Conservation (phyloP, 305 asterid genomes). For the Solanum hybrid region DNA sequence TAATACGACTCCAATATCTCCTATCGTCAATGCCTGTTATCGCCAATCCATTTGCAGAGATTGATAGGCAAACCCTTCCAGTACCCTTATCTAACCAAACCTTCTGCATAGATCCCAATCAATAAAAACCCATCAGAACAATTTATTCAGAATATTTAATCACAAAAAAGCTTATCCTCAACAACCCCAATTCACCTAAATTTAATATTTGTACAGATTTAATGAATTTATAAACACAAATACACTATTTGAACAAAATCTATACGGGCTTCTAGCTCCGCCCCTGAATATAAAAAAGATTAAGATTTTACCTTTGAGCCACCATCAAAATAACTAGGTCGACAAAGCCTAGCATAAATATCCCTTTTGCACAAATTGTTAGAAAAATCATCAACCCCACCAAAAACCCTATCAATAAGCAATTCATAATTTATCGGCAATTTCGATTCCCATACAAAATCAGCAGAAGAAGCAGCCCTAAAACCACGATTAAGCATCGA, state of each 20-base stretch:
- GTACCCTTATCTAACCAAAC: conserved; percentile 80
- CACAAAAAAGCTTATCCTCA: background rate
- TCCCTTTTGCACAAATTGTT: conserved; percentile 55
- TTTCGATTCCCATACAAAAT: conserved; percentile 85
- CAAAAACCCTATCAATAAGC: background rate
- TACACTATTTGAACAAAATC: background rate
- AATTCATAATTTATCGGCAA: conserved; percentile 54
- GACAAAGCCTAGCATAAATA: conserved; percentile 49
- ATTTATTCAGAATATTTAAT: background rate
- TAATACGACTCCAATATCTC: conserved; percentile 81
- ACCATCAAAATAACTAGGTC: conserved; percentile 44
- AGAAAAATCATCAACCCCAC: conserved; percentile 12
- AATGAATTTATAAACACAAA: too few relatives aligned
- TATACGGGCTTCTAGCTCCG: background rate
- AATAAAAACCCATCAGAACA: conserved; percentile 3
- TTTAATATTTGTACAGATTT: background rate
- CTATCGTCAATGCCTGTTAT: conserved; percentile 91
- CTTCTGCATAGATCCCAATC: conserved; percentile 29
- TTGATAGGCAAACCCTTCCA: conserved; percentile 57
- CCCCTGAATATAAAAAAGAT: background rate
- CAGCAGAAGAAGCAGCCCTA: conserved; percentile 62
- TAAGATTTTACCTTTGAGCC: conserved; percentile 46
- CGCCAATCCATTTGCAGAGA: conserved; percentile 60
- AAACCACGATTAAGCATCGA: conserved; percentile 65
- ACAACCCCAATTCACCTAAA: background rate